Evolutionary conservation across 768 basidiomycete species (phyloP).

Genomic region (Pleurotus platypus): DNA sequence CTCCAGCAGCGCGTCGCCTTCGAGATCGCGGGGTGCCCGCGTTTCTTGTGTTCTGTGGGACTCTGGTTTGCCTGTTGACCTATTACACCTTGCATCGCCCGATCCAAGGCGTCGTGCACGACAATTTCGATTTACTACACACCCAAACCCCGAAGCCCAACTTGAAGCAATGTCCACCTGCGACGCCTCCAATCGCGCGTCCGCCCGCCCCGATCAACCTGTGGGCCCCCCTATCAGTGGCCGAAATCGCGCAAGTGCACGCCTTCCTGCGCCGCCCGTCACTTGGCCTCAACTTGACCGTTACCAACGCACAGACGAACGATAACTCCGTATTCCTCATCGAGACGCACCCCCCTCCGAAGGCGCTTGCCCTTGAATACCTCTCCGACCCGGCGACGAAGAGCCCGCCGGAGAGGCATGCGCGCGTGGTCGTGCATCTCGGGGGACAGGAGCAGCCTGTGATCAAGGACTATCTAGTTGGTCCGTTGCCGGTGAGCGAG

Average conservation of each 20-base stretch:
- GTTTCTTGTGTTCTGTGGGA: neutral
- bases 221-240: slow-evolving; percentile 47
- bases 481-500: slow-evolving; percentile 46
- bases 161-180: slow-evolving; percentile 30
- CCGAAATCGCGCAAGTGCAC: slow-evolving; percentile 39
- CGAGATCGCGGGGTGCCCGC: no score
- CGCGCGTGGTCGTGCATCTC: slow-evolving; percentile 50
- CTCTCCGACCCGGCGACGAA: slow-evolving; percentile 27
- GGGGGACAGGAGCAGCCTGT: slow-evolving; percentile 35
- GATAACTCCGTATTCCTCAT: slow-evolving; percentile 52
- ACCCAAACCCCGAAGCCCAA: neutral
- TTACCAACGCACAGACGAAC: slow-evolving; percentile 19
- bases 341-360: slow-evolving; percentile 46
- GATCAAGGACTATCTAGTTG: slow-evolving; percentile 55
- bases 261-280: slow-evolving; percentile 42
- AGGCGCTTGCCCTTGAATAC: slow-evolving; percentile 43
- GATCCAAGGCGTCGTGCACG: neutral
- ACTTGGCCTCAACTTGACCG: slow-evolving; percentile 46
- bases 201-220: slow-evolving; percentile 43
- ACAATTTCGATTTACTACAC: neutral
- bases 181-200: slow-evolving; percentile 25
- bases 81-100: neutral
- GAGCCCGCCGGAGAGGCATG: slow-evolving; percentile 32
- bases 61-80: neutral
- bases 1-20: no score